These are phyloP conservation scores for Wallacemonas sp. DNA, from an alignment of 208 protist genomes.

Conservation along the genomic window DNA sequence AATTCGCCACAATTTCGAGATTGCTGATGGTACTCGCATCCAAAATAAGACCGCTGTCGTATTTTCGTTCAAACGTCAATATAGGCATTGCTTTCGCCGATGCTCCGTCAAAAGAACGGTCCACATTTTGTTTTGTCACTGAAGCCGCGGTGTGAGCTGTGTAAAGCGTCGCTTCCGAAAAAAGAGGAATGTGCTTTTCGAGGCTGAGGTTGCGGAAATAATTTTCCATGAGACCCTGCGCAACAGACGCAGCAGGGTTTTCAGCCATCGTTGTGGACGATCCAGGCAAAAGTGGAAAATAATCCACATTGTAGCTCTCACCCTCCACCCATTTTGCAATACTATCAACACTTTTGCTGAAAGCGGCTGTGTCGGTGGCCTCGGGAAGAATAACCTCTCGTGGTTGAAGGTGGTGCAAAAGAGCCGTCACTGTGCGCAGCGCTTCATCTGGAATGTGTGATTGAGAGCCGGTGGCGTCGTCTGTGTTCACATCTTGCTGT, in stretches of 20 bases:
- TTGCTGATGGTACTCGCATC: slow-evolving; percentile 76
- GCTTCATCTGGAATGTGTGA: slow-evolving; percentile 16
- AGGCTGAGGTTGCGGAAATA: slow-evolving; percentile 59
- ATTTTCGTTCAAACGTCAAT: slow-evolving; percentile 31
- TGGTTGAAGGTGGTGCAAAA: slow-evolving; percentile 80
- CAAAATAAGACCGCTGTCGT: slow-evolving; percentile 66
- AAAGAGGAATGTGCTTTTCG: slow-evolving; percentile 32
- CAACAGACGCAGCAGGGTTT: neutral
- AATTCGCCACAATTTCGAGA: slow-evolving; percentile 78
- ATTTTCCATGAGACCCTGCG: slow-evolving; percentile 34
- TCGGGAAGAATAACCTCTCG: slow-evolving; percentile 77
- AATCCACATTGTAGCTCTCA: slow-evolving; percentile 65
- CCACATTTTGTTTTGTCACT: neutral
- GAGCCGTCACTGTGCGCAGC: slow-evolving; percentile 36
- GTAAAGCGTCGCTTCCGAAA: slow-evolving; percentile 48
- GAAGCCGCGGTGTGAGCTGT: slow-evolving; percentile 36
- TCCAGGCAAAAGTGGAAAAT: slow-evolving; percentile 8
- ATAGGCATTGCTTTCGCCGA: neutral
- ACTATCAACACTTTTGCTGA: slow-evolving; percentile 19
- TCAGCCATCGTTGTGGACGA: neutral
- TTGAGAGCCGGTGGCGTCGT: neutral
- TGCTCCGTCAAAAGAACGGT: neutral
- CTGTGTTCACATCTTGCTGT: neutral
- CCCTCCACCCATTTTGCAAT: slow-evolving; percentile 52
- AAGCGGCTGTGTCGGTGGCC: neutral